A percentile compares a stretch with the other conserved stretches of the same genome.
These are phyloP conservation scores for Jackrogersella multiformis DNA, from an alignment of 495 filamentous ascomycete genomes.

Conservation along the genomic window DNA sequence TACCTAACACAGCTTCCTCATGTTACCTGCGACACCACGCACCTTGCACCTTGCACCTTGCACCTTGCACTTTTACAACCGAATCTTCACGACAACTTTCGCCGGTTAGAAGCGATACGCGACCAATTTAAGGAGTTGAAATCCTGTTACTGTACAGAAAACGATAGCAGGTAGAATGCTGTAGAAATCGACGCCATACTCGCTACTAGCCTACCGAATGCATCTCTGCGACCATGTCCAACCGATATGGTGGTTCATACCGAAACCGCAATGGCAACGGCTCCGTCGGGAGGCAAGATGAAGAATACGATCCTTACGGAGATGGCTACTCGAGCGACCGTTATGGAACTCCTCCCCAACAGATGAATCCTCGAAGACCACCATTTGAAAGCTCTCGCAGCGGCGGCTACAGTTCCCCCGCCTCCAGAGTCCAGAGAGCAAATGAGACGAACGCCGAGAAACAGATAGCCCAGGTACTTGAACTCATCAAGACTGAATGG, in stretches of 20 bases:
- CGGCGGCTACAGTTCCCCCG: constrained; percentile 31
- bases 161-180: background rate
- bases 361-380: constrained; percentile 42
- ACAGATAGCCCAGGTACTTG: constrained; percentile 59
- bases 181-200: constrained; percentile 3
- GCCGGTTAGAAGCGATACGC: no score
- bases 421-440: constrained; percentile 35
- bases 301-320: constrained; percentile 58
- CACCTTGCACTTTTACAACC: background rate
- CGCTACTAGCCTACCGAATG: constrained; percentile 33
- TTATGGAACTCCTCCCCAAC: constrained; percentile 42
- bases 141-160: background rate
- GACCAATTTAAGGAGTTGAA: no score
- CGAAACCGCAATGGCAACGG: constrained; percentile 46
- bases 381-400: constrained; percentile 28
- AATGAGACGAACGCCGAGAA: constrained; percentile 57
- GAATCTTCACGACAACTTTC: background rate
- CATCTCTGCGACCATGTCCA: constrained; percentile 51
- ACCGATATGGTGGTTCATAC: constrained; percentile 54
- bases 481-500: constrained; percentile 86
- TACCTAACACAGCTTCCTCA: background rate
- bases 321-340: constrained; percentile 57
- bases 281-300: constrained; percentile 44
- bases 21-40: background rate
- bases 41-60: background rate